These are phyloP conservation scores for Plasmodium vinckei DNA, from an alignment of 169 alveolate species.

Conservation along the genomic window DNA sequence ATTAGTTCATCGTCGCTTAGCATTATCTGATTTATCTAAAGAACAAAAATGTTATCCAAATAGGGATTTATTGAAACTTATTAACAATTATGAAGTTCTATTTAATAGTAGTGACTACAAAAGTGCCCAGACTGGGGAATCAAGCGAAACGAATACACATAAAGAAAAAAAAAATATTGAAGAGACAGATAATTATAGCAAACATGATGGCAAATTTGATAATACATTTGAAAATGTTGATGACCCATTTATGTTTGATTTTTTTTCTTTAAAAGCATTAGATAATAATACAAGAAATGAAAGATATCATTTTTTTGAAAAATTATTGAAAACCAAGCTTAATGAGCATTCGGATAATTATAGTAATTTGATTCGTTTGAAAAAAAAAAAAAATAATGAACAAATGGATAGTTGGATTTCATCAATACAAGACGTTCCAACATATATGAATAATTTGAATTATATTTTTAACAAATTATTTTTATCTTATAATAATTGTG, in stretches of 20 bases:
- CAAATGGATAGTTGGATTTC: constrained; percentile 14
- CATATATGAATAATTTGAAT: constrained; percentile 14
- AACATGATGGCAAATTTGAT: too few relatives aligned
- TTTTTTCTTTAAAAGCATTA: constrained; percentile 7
- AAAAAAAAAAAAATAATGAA: constrained; percentile 4
- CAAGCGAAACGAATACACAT: too few relatives aligned
- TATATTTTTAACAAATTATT: constrained; percentile 7
- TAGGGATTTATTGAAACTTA: not conserved
- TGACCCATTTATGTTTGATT: constrained; percentile 21
- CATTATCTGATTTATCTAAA: not conserved
- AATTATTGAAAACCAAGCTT: constrained; percentile 29
- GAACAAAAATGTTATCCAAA: not conserved
- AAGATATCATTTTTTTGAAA: constrained; percentile 18
- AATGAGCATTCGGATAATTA: constrained; percentile 60
- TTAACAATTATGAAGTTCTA: too few relatives aligned
- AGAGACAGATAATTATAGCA: too few relatives aligned
- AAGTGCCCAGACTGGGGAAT: too few relatives aligned
- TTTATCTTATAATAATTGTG: not conserved
- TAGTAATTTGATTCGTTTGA: constrained; percentile 34
- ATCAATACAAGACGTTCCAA: constrained; percentile 11
- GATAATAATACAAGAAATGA: not conserved
- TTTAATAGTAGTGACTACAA: too few relatives aligned
- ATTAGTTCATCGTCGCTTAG: not conserved
- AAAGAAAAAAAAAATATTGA: not conserved
- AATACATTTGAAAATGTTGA: not conserved